Evolutionary conservation across 768 basidiomycete species (phyloP).

Genomic region (Podaxis pistillaris): DNA sequence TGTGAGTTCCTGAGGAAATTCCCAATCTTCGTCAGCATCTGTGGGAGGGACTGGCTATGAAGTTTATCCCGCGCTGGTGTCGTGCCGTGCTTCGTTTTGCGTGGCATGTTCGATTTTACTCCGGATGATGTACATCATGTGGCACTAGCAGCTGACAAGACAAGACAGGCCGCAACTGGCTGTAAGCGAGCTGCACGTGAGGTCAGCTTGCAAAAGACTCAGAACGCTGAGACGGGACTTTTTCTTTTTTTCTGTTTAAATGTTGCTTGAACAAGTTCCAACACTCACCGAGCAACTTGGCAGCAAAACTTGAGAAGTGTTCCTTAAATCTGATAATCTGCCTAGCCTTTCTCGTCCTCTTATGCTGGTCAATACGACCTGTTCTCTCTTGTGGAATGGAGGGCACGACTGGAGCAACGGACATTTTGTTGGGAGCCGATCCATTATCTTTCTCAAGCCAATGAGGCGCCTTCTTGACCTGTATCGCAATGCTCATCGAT

Average conservation of each 20-base stretch:
- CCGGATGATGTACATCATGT: neutral
- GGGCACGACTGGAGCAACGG: constrained; percentile 62
- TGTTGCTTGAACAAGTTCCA: constrained; percentile 15
- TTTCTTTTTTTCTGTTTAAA: constrained; percentile 6
- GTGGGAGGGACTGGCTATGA: neutral
- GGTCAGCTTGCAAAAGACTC: neutral
- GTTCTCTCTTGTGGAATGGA: constrained; percentile 63
- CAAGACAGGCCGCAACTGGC: neutral
- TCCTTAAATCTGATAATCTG: constrained; percentile 25
- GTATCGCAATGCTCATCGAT: neutral
- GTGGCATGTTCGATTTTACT: neutral
- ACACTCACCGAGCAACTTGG: neutral
- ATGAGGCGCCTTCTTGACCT: constrained; percentile 31
- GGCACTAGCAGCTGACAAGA: neutral
- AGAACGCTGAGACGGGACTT: neutral
- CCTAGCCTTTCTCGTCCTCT: neutral
- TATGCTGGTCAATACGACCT: neutral
- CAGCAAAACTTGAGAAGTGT: too few species aligned
- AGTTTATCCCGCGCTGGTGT: neutral
- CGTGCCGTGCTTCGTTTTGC: neutral
- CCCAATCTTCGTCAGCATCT: neutral
- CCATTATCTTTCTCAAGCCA: constrained; percentile 35
- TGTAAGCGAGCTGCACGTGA: neutral
- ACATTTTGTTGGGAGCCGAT: constrained; percentile 53
- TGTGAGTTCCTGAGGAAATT: neutral